Base-by-base conservation (phyloP, 257 asterid genomes). In the Capsicum rhomboideum region DNA sequence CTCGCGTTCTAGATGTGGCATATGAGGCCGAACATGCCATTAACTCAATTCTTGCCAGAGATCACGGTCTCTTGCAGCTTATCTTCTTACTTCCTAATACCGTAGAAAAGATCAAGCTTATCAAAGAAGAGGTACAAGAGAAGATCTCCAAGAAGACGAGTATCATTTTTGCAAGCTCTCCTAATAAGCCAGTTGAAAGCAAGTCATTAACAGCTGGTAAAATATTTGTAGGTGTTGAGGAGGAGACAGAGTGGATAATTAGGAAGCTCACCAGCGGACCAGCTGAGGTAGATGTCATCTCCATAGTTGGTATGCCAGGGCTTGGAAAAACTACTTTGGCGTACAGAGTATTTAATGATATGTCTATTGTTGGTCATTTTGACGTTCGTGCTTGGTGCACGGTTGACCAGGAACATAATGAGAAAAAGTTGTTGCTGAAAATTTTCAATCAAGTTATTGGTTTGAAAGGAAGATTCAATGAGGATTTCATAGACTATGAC, bases 311-410 rank as follows among this genome's bases (percentile, higher is more conserved):
- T 3, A 72, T 72, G 80, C 80, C 37, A 4, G 80, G 80, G 13
- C 2, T 21, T 2, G 56, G 80, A 10, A 72, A 72, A 50, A 40
- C 80, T 40, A 72, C 80, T 26, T 17, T 72, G 29, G 56, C 56
- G 0, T 4, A 72, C 80, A 72, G 18, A 59, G 63, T 74, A 37
- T 74, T 37, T 59, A 21, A 71, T 14, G 20, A 72, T 13, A 26
- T 2, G 20, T 11, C 16, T 4, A 61, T 83, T 31, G 55, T 11
- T 8, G 4, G 9, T 72, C 74, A 83, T 26, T 83, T 83, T 7
- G 20, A 71, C 49, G 34, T 71, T 75, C 82, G 82, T 71, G 82
- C 74, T 6, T 83, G 86, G 86, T 54, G 53, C 63, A 31, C 50
- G 11, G 77, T 75, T 9, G 42, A 58, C 31, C 49, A 83, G 18